A percentile compares a stretch with the other conserved stretches of the same genome.
phyloP scores from a whole-genome alignment of 1,139 yeast species.

The Saccharomyces hybrid region DNA sequence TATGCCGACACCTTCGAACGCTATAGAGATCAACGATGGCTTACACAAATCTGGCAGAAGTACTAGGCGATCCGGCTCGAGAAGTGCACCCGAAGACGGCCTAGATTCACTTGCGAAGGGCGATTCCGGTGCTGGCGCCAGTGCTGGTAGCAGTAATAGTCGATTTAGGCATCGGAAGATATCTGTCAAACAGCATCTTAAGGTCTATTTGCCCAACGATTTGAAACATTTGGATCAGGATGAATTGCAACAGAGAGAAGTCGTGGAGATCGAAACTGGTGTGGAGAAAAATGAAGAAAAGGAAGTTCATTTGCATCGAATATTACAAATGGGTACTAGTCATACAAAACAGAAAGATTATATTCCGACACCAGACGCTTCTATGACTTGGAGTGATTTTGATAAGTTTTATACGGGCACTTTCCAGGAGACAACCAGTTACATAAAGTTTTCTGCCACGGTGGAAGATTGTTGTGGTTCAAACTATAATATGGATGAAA shows the following conservation, averaged over 20 bases:
- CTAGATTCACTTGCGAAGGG: background rate
- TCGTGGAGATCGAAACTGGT: slow-evolving; percentile 91
- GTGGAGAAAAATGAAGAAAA: slow-evolving; percentile 97
- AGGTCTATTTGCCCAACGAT: slow-evolving; percentile 69
- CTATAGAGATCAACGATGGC: background rate
- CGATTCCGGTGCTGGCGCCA: slow-evolving; percentile 4
- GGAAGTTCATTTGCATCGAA: slow-evolving; percentile 91
- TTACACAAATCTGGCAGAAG: background rate
- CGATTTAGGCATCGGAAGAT: slow-evolving; percentile 87
- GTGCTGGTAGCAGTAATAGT: slow-evolving; percentile 27
- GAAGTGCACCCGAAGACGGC: background rate
- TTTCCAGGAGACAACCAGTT: slow-evolving; percentile 67
- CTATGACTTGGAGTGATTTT: slow-evolving; percentile 74
- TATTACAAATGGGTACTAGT: slow-evolving; percentile 35
- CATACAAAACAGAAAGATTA: slow-evolving; percentile 49
- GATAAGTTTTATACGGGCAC: slow-evolving; percentile 58
- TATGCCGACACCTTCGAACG: background rate
- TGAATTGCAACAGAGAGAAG: slow-evolving; percentile 65
- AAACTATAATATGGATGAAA: slow-evolving; percentile 84
- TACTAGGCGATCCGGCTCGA: background rate
- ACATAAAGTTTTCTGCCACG: slow-evolving; percentile 85
- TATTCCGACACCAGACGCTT: slow-evolving; percentile 97
- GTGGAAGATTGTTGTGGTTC: slow-evolving; percentile 90
- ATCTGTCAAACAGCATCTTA: slow-evolving; percentile 81
- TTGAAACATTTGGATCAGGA: slow-evolving; percentile 71